Evolutionary conservation across 2,329 filamentous ascomycete genomes (phyloP), one percentile per base, ranked within the genome.

Genomic region (Coniella lustricola): DNA sequence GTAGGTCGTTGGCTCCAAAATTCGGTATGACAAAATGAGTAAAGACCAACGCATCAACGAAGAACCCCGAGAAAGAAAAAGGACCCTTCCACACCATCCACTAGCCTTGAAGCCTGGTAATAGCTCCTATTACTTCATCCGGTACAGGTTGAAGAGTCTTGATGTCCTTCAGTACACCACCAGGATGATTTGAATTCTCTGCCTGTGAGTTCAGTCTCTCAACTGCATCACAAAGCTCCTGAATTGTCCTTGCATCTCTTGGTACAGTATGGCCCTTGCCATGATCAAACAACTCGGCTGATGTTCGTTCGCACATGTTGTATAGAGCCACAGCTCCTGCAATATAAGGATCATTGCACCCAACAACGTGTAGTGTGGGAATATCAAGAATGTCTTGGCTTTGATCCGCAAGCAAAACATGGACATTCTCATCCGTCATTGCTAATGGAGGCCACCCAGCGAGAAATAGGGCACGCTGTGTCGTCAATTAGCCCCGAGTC

Each of bases 391-490:
- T 57, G 38, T 63, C 52, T 1, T 70, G 67, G 25, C 56, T 63
- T 51, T 71, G 64, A 44, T 72, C 69, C 2, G 66, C 59, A 4
- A 71, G 61, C 7, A 57, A 37, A 20, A 51, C 22, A 20, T 50
- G 34, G 14, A 69, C 54, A 13, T 64, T 51, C 2, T 63, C 56
- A 4, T 60, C 59, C 10, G 63, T 56, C 0, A 62, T 55, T 3
- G 57, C 58, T 21, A 68, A 55, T 10, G 69, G 68, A 3, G 70
- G 70, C 66, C 68, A 72, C 0, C 69, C 71, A 3, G 67, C 66
- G 47, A 75, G 67, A 54, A 75, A 75, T 7, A 75, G 57, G 1
- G 67, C 70, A 10, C 64, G 64, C 55, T 72, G 67, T 49, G 70
- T 56, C 4, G 18, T 40, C 45, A 14, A 20, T 42, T 52, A 46